Conservation (phyloP, 1,284 basidiomycete species). For the Sanghuangporus baumii region DNA sequence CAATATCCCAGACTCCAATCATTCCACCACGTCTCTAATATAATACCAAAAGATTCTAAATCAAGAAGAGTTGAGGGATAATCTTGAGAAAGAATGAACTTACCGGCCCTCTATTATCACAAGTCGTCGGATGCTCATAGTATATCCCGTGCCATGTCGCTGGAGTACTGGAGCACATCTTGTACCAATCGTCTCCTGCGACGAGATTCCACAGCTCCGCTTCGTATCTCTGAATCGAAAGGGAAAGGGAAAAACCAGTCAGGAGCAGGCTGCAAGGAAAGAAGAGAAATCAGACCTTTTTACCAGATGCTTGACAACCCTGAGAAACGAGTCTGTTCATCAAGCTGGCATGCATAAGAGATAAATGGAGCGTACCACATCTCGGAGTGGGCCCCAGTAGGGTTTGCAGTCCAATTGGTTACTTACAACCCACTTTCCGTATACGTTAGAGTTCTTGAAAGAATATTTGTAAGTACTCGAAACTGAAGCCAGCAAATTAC, state of each 20-base stretch:
- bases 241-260: not conserved
- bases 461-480: not conserved
- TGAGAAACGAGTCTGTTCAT: not conserved
- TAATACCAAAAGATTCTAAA: not conserved
- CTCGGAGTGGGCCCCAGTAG: conserved; percentile 4
- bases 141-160: not conserved
- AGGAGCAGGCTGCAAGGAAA: not conserved
- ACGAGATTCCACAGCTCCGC: conserved; percentile 1
- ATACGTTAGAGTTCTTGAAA: not conserved
- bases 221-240: conserved; percentile 2
- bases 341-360: not conserved
- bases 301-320: conserved; percentile 9
- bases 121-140: not conserved
- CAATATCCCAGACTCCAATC: conserved; percentile 9
- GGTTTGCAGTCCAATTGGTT: conserved; percentile 2
- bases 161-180: conserved; percentile 5
- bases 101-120: not conserved
- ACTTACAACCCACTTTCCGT: conserved; percentile 1
- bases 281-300: not conserved
- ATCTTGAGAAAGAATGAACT: not conserved
- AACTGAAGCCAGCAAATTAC: not conserved
- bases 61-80: not conserved
- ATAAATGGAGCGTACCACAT: not conserved
- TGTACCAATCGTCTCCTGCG: not conserved
- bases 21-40: not conserved